These are phyloP conservation scores for Didymella sp. DNA, from an alignment of 2,329 filamentous ascomycete species.

Conservation along the genomic window DNA sequence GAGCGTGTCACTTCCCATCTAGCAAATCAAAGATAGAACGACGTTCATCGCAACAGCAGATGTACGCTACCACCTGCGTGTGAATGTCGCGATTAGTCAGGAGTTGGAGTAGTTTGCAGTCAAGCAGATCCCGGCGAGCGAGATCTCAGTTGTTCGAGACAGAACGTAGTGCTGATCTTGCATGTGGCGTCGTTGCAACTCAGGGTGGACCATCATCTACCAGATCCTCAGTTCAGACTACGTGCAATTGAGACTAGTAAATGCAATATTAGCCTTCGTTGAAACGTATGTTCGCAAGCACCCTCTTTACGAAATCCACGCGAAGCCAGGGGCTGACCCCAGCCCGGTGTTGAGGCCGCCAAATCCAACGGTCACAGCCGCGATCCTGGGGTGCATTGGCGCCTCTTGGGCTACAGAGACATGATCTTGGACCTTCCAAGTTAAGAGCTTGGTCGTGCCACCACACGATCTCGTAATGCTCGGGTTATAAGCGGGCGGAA, in stretches of 20 bases:
- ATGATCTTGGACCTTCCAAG: slow-evolving; percentile 10
- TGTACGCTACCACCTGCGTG: not conserved
- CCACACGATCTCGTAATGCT: slow-evolving; percentile 14
- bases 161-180: not conserved
- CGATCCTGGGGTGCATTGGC: slow-evolving; percentile 24
- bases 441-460: slow-evolving; percentile 11
- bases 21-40: not conserved
- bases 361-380: not conserved
- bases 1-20: not conserved
- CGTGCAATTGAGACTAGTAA: too few relatives aligned
- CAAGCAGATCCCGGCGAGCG: not conserved
- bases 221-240: too few relatives aligned
- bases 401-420: slow-evolving; percentile 9
- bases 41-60: not conserved
- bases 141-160: not conserved
- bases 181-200: too few relatives aligned
- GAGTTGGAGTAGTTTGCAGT: not conserved
- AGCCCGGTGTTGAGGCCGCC: slow-evolving; percentile 9
- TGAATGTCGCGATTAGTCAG: not conserved
- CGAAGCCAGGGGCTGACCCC: not conserved
- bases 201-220: too few relatives aligned
- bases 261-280: not conserved
- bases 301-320: not conserved
- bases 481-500: slow-evolving; percentile 21
- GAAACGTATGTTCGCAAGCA: not conserved